Conservation (phyloP, 2,329 filamentous ascomycete species). For the Fusarium xyrophilum region DNA sequence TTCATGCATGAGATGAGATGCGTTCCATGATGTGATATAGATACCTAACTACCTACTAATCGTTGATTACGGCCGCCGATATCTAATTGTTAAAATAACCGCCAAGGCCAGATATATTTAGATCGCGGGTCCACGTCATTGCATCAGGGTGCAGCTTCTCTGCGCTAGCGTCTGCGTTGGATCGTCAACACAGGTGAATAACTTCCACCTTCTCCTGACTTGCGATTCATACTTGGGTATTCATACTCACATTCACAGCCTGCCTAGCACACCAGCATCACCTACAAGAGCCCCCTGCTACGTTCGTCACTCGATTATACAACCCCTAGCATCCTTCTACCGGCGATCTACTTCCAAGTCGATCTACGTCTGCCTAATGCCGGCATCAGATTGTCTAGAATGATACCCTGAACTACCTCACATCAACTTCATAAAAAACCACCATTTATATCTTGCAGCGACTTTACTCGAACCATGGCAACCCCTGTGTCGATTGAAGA, state of each 20-base stretch:
- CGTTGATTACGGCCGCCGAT: not conserved
- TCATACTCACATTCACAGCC: slow-evolving; percentile 3
- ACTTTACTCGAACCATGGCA: slow-evolving; percentile 16
- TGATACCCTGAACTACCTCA: slow-evolving; percentile 20
- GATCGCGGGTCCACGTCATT: not conserved
- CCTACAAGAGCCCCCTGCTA: not conserved
- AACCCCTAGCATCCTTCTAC: not conserved
- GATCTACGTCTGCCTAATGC: not conserved
- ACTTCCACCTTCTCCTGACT: slow-evolving; percentile 7
- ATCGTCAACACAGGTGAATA: slow-evolving; percentile 4
- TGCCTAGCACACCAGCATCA: not conserved
- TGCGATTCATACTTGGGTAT: slow-evolving; percentile 11
- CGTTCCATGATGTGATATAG: not conserved
- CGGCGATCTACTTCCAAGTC: not conserved
- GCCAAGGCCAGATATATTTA: not conserved
- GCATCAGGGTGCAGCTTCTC: slow-evolving; percentile 6
- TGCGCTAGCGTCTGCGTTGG: slow-evolving; percentile 9
- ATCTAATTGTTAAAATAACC: not conserved
- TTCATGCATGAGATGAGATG: slow-evolving; percentile 3
- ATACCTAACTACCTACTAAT: not conserved
- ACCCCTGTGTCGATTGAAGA: slow-evolving; percentile 43
- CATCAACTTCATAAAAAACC: not conserved
- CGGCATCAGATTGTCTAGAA: slow-evolving; percentile 1
- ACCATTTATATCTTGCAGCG: not conserved
- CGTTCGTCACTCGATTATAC: not conserved